phyloP scores from a whole-genome alignment of 1,284 basidiomycete genomes.

The Pholiota adiposa region DNA sequence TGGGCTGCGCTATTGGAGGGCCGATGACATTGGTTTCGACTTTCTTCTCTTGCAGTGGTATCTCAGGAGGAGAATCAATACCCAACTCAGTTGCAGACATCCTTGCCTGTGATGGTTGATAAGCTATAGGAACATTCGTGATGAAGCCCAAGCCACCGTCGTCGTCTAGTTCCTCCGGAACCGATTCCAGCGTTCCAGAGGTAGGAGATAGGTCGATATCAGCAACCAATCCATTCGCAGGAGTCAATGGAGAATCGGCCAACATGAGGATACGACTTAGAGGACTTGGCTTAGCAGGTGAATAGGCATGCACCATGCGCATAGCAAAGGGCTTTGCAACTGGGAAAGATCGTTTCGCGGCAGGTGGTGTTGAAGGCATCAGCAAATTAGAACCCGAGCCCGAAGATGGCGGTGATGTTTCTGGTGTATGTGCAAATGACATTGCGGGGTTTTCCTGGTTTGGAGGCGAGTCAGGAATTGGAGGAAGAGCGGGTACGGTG shows the following conservation, averaged over 20 bases:
- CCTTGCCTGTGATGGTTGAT: slow-evolving; percentile 15
- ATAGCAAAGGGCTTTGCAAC: slow-evolving; percentile 68
- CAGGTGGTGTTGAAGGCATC: slow-evolving; percentile 30
- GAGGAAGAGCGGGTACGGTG: slow-evolving; percentile 40
- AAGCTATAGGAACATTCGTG: slow-evolving; percentile 9
- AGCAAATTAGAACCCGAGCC: slow-evolving; percentile 15
- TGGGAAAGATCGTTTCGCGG: slow-evolving; percentile 54
- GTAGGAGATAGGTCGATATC: slow-evolving; percentile 19
- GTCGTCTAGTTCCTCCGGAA: slow-evolving; percentile 39
- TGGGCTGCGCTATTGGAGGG: neutral
- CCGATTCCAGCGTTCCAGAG: slow-evolving; percentile 28
- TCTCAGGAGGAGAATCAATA: slow-evolving; percentile 42
- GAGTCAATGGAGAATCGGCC: slow-evolving; percentile 59
- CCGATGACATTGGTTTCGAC: slow-evolving; percentile 24
- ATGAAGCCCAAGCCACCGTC: slow-evolving; percentile 26
- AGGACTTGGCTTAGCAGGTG: slow-evolving; percentile 75
- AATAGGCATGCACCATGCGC: slow-evolving; percentile 78
- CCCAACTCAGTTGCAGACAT: slow-evolving; percentile 44
- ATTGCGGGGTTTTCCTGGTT: slow-evolving; percentile 13
- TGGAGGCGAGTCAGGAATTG: slow-evolving; percentile 25
- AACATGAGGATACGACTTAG: slow-evolving; percentile 76
- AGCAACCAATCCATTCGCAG: slow-evolving; percentile 22
- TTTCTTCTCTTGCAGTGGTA: slow-evolving; percentile 48
- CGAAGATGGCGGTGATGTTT: slow-evolving; percentile 22
- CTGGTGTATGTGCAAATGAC: neutral